Percentiles rank a stretch among this genome's conserved stretches.
Conservation (phyloP, 371 early-diverging fungal genomes). For the Batkoa obscura region DNA sequence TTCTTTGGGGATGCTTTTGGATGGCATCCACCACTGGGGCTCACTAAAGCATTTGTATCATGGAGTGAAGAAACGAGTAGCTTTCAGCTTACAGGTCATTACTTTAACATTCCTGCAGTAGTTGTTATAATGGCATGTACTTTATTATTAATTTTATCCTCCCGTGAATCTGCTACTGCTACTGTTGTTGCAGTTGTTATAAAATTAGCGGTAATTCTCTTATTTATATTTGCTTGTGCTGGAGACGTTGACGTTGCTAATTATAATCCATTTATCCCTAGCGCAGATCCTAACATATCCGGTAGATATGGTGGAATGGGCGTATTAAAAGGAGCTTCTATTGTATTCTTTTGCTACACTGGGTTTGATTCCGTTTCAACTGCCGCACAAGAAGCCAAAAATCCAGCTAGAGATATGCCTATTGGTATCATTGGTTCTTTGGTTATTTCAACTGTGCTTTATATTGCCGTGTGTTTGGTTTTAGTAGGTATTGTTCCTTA, state of each 20-base stretch:
- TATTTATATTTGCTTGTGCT: conserved; percentile 53
- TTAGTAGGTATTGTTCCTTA: conserved; percentile 57
- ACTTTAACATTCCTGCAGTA: conserved; percentile 57
- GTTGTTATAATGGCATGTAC: conserved; percentile 38
- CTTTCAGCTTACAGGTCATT: conserved; percentile 24
- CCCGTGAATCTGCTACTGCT: conserved; percentile 45
- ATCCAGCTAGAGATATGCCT: conserved; percentile 68
- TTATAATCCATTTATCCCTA: conserved; percentile 64
- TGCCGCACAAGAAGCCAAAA: conserved; percentile 63
- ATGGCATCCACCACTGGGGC: conserved; percentile 18
- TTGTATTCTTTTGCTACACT: conserved; percentile 76
- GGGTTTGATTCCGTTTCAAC: conserved; percentile 85
- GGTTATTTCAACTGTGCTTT: conserved; percentile 51
- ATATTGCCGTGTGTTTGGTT: conserved; percentile 46
- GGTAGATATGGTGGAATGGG: conserved; percentile 49
- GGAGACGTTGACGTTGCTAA: conserved; percentile 44
- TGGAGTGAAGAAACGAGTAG: conserved; percentile 23
- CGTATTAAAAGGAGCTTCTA: conserved; percentile 51
- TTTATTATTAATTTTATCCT: conserved; percentile 35
- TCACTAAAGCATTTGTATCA: conserved; percentile 36
- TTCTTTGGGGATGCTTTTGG: conserved; percentile 40
- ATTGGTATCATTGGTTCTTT: conserved; percentile 74
- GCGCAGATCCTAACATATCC: conserved; percentile 16
- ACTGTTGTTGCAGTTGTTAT: conserved; percentile 45
- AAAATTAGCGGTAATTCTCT: conserved; percentile 50